A percentile compares a stretch with the other conserved stretches of the same genome.
Evolutionary conservation across 768 basidiomycete species (phyloP).

Genomic region (Amyloporia xantha): DNA sequence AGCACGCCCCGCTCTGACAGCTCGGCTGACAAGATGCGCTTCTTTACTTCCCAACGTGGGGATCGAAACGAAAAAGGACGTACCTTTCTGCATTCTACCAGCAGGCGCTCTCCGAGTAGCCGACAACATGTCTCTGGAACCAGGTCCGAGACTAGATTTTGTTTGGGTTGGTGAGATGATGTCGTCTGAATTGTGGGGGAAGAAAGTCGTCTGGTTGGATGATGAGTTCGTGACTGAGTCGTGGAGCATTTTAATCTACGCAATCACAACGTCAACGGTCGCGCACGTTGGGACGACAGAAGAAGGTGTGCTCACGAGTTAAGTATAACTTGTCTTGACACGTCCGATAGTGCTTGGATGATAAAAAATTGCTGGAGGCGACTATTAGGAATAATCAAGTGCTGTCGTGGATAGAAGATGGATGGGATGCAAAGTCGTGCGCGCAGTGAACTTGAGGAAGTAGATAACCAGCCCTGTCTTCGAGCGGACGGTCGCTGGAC

Average conservation of each 20-base stretch:
- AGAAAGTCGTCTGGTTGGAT: conserved; percentile 37
- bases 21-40: conserved; percentile 19
- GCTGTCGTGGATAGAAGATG: conserved; percentile 8
- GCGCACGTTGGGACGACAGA: too few species aligned
- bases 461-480: conserved; percentile 24
- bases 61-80: conserved; percentile 1
- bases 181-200: conserved; percentile 27
- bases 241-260: conserved; percentile 41
- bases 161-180: conserved; percentile 27
- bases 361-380: conserved; percentile 15
- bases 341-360: conserved; percentile 37
- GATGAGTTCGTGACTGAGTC: conserved; percentile 52
- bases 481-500: conserved; percentile 5
- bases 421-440: conserved; percentile 19
- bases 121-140: conserved; percentile 21
- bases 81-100: conserved; percentile 20
- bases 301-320: conserved; percentile 33
- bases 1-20: conserved; percentile 35
- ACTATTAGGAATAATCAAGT: conserved; percentile 14
- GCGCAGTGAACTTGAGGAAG: conserved; percentile 28
- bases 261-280: neutral
- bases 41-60: conserved; percentile 6
- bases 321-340: conserved; percentile 42
- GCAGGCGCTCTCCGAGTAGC: conserved; percentile 18
- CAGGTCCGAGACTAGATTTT: conserved; percentile 28